Conservation (phyloP, 2,329 filamentous ascomycete genomes). For the Cladosporium oxysporum region DNA sequence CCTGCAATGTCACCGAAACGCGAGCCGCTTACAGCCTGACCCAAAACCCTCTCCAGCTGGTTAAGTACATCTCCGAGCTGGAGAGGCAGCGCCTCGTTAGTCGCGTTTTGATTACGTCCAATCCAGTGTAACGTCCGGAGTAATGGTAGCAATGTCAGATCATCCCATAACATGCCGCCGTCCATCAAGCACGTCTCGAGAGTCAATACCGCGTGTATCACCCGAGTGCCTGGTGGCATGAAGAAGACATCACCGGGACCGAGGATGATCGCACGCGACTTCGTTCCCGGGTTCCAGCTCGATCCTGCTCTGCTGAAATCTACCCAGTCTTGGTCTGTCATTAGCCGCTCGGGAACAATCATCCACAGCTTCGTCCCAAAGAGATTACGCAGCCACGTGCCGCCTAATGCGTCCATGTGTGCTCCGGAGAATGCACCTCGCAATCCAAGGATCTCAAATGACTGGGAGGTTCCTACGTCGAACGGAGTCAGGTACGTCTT, state of each 20-base stretch:
- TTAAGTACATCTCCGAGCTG: background rate
- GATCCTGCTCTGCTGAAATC: background rate
- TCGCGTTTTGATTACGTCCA: background rate
- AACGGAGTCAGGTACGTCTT: background rate
- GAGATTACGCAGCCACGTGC: background rate
- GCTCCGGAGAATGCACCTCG: background rate
- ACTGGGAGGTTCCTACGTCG: background rate
- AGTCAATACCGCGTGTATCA: background rate
- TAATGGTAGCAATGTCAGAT: background rate
- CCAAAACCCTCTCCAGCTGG: background rate
- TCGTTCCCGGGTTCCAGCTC: background rate
- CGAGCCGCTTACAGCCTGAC: background rate
- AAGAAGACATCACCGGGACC: background rate
- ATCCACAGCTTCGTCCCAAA: constrained; percentile 5
- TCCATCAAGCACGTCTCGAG: background rate
- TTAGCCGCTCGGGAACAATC: background rate
- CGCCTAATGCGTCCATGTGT: background rate
- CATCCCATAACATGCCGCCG: background rate
- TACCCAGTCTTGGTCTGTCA: background rate
- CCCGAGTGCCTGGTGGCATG: background rate
- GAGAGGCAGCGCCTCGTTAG: background rate
- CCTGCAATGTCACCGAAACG: background rate
- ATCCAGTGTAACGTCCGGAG: background rate
- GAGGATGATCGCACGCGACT: background rate
- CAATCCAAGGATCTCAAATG: background rate